Conservation (phyloP, 2,329 filamentous ascomycete species). For the Venturia carpophila region DNA sequence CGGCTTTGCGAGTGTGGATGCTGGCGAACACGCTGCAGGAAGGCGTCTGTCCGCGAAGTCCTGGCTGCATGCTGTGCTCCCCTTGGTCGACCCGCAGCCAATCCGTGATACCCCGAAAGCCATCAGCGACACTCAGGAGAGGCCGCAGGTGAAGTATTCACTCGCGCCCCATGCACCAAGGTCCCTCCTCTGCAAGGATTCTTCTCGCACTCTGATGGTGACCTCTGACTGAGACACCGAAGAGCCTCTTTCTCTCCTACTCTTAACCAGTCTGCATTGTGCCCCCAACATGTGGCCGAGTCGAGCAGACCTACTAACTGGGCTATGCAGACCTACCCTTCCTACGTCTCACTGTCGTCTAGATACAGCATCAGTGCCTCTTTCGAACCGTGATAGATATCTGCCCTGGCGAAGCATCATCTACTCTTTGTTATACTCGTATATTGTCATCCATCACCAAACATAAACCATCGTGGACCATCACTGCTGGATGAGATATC, state of each 20-base stretch:
- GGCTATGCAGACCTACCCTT: slow-evolving; percentile 7
- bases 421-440: slow-evolving; percentile 3
- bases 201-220: not conserved
- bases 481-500: not conserved
- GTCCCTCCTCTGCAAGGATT: not conserved
- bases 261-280: slow-evolving; percentile 2
- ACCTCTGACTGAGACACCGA: not conserved
- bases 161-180: not conserved
- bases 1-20: not conserved
- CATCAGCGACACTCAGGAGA: slow-evolving; percentile 4
- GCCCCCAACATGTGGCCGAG: slow-evolving; percentile 12
- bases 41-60: not conserved
- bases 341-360: not conserved
- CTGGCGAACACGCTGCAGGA: slow-evolving; percentile 7
- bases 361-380: slow-evolving; percentile 1
- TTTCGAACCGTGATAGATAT: not conserved
- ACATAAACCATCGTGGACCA: not conserved
- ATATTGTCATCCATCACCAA: not conserved
- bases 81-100: not conserved
- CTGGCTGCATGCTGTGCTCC: not conserved
- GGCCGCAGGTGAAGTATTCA: not conserved
- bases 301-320: slow-evolving; percentile 1
- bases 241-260: not conserved
- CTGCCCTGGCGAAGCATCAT: slow-evolving; percentile 5
- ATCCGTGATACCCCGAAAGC: not conserved